A percentile compares a stretch with the other conserved stretches of the same genome.
Conservation (phyloP, 768 basidiomycete species). For the Macrolepiota dolichaula region DNA sequence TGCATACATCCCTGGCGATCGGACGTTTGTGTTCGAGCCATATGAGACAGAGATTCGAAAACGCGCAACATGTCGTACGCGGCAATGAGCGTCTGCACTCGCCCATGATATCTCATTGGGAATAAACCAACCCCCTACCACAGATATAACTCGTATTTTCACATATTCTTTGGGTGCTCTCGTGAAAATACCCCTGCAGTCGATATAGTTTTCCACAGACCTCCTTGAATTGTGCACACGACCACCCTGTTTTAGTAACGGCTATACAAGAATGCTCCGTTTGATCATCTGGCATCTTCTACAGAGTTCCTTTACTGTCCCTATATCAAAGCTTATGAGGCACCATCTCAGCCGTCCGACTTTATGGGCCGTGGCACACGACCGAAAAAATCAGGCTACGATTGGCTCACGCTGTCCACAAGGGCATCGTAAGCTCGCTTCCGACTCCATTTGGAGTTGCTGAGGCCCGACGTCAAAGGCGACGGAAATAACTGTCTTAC, state of each 20-base stretch:
- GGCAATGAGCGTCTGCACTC: too few relatives aligned
- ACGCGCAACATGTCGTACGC: too few relatives aligned
- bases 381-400: background rate
- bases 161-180: too few relatives aligned
- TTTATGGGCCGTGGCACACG: slow-evolving; percentile 1
- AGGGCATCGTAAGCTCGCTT: background rate
- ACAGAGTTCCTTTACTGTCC: background rate
- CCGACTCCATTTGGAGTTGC: background rate
- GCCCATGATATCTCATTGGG: too few relatives aligned
- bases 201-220: too few relatives aligned
- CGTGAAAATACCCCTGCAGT: too few relatives aligned
- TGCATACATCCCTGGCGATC: too few relatives aligned
- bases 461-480: background rate
- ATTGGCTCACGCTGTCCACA: background rate
- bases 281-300: background rate
- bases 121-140: too few relatives aligned
- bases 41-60: too few relatives aligned
- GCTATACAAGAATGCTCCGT: background rate
- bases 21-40: too few relatives aligned
- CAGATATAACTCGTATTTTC: too few relatives aligned
- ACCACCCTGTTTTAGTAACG: background rate
- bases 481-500: background rate
- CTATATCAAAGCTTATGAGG: background rate
- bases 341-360: background rate
- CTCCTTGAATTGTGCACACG: background rate